Base-by-base conservation (phyloP, 2,329 filamentous ascomycete species). In the Akanthomyces uredinophilus region DNA sequence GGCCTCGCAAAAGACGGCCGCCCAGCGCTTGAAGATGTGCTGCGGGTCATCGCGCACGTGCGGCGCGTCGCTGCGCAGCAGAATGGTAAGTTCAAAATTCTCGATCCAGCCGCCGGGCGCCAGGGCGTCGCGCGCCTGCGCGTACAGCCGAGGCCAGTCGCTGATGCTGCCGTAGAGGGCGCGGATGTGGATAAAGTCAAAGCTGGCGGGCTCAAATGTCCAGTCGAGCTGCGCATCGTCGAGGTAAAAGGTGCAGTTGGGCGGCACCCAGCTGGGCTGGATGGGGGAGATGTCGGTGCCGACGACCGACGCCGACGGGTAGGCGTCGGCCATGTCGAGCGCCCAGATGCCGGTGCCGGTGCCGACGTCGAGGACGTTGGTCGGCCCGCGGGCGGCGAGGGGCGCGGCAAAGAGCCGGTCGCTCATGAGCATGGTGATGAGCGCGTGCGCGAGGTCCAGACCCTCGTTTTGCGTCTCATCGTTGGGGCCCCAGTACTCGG, bases 161-260 rank as follows among this genome's bases (percentile, higher is more conserved):
- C 75, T 72, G 61, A 87, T 80, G 61, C 79, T 79, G 27, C 85
- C 86, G 4, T 80, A 75, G 65, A 88, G 74, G 66, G 82, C 77
- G 35, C 82, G 80, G 8, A 83, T 81, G 68, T 88, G 87, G 59
- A 89, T 81, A 66, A 81, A 84, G 71, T 88, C 85, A 67, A 85
- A 83, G 35, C 77, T 71, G 61, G 66, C 63, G 6, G 60, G 54
- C 37, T 61, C 53, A 44, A 69, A 73, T 1, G 70, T 73, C 71
- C 71, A 73, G 27, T 66, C 68, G 32, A 56, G 69, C 50, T 63
- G 70, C 63, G 61, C 71, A 64, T 72, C 74, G 52, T 72, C 76
- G 62, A 77, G 69, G 39, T 70, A 67, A 46, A 72, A 72, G 66
- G 82, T 81, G 64, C 87, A 83, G 66, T 70, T 71, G 1, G 69